Evolutionary conservation across 345 rosid species (phyloP).

Genomic region (Camelina neglecta): DNA sequence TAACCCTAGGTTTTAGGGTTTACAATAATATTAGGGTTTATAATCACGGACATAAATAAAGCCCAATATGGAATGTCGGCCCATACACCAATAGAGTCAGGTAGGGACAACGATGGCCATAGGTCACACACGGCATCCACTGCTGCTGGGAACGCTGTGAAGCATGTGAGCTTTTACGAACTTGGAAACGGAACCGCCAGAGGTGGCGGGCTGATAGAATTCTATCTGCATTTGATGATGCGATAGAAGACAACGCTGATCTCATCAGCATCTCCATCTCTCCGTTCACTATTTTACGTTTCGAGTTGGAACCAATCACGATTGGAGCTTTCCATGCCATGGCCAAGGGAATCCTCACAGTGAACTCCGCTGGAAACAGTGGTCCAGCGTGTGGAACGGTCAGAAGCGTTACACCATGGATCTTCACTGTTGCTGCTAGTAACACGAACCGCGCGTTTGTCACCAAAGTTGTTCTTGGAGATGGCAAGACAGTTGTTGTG

Average conservation of each 20-base stretch:
- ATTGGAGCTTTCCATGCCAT: conserved; percentile 63
- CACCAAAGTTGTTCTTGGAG: conserved; percentile 50
- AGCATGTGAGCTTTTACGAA: conserved; percentile 47
- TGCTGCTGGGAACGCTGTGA: conserved; percentile 55
- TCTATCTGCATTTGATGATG: conserved; percentile 50
- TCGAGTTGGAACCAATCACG: conserved; percentile 37
- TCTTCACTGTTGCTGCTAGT: conserved; percentile 57
- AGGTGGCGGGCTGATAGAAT: conserved; percentile 48
- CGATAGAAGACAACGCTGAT: conserved; percentile 50
- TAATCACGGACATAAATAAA: too few species aligned
- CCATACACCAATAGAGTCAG: too few species aligned
- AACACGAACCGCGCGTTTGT: conserved; percentile 48
- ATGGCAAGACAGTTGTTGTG: conserved; percentile 50
- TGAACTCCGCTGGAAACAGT: conserved; percentile 50
- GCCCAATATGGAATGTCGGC: too few species aligned
- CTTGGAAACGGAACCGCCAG: conserved; percentile 41
- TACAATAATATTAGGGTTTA: too few species aligned
- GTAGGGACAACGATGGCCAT: conserved; percentile 33
- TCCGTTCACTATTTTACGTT: neutral
- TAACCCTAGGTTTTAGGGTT: too few species aligned
- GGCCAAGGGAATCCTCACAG: conserved; percentile 54
- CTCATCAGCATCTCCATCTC: conserved; percentile 39
- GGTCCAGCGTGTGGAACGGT: conserved; percentile 17
- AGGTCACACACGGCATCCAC: conserved; percentile 66
- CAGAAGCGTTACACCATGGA: conserved; percentile 50